Evolutionary conservation across 73 alveolate genomes (phyloP), one percentile per base, ranked within the genome.

Genomic region (Paramecium biaurelia): DNA sequence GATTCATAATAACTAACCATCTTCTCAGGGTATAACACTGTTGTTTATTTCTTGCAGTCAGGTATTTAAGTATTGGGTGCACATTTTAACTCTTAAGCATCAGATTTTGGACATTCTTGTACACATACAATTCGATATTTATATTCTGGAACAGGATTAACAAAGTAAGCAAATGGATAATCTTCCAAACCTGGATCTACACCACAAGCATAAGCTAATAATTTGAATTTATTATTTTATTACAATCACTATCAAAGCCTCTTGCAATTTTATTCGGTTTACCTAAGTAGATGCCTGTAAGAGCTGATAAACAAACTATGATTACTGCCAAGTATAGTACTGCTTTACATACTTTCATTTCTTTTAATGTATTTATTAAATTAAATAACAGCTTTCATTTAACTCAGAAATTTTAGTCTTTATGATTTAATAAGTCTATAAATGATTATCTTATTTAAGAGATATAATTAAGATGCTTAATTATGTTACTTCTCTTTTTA

Each of bases 151-250:
- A 32, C 20, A 26, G 94, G 92, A 70, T 89, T 89, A 24, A 70
- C 94, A 47, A 89, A 70, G 26, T 89, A 89, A 41, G 57, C 74
- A 26, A 43, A 70, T n/a, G 94, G 92, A 70, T 70, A 89, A 70
- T 67, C 89, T 49, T 89, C 85, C n/a, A 89, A 70, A 5, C 74
- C 94, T 23, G 47, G 84, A n/a, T 58, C 76, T 58, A 58, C 76
- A 9, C 84, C 84, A 63, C 45, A 63, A 23, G 47, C 45, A 63
- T 23, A 20, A 63, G 18, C 84, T 63, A 32, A 11, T 30, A 63
- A 23, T 63, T 63, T 63, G 84, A 63, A 63, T 30, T 63, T 7
- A 74, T 34, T 23, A 21, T 67, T 34, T 2, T 38, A 5, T 20
- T 74, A 74, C 87, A 3, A 21, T 41, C 59, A 37, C 67, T 37